phyloP scores from a whole-genome alignment of 2,329 filamentous ascomycete species.

The Trichoderma brevicompactum region DNA sequence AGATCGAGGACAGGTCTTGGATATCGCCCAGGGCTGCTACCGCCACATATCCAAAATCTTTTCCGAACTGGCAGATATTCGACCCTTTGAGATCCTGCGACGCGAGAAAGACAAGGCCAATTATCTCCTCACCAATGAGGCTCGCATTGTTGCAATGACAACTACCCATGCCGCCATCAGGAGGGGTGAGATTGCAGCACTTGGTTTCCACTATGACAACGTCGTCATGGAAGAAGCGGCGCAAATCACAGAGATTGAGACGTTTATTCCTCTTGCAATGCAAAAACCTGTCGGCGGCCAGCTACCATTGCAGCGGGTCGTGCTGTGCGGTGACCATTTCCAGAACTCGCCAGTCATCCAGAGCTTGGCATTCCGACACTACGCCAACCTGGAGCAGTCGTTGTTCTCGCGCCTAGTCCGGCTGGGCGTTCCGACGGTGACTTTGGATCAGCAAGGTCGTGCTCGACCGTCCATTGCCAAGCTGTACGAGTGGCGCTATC shows the following conservation, averaged over 20 bases:
- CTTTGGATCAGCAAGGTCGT: constrained; percentile 90
- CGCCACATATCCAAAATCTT: constrained; percentile 90
- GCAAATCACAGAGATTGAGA: constrained; percentile 96
- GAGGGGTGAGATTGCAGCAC: constrained; percentile 81
- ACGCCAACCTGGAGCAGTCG: constrained; percentile 94
- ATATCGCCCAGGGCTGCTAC: constrained; percentile 83
- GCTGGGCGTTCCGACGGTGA: constrained; percentile 87
- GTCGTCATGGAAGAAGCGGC: constrained; percentile 98
- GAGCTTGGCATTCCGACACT: constrained; percentile 90
- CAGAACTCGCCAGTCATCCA: constrained; percentile 97
- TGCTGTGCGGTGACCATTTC: constrained; percentile 92
- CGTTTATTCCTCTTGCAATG: constrained; percentile 92
- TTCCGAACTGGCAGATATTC: constrained; percentile 85
- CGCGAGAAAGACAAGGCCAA: constrained; percentile 92
- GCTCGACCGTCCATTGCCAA: constrained; percentile 84
- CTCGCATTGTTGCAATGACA: constrained; percentile 98
- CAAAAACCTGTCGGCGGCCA: constrained; percentile 78
- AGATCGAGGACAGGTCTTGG: constrained; percentile 69
- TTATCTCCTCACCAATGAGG: constrained; percentile 92
- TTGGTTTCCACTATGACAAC: constrained; percentile 98
- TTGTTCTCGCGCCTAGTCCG: constrained; percentile 90
- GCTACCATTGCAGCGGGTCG: constrained; percentile 80
- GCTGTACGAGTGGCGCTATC: constrained; percentile 93
- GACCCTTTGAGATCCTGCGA: constrained; percentile 92
- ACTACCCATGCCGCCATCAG: constrained; percentile 97